A percentile compares a stretch with the other conserved stretches of the same genome.
These are phyloP conservation scores for Gaeumannomyces sp. DNA, from an alignment of 2,329 filamentous ascomycete species.

Conservation along the genomic window DNA sequence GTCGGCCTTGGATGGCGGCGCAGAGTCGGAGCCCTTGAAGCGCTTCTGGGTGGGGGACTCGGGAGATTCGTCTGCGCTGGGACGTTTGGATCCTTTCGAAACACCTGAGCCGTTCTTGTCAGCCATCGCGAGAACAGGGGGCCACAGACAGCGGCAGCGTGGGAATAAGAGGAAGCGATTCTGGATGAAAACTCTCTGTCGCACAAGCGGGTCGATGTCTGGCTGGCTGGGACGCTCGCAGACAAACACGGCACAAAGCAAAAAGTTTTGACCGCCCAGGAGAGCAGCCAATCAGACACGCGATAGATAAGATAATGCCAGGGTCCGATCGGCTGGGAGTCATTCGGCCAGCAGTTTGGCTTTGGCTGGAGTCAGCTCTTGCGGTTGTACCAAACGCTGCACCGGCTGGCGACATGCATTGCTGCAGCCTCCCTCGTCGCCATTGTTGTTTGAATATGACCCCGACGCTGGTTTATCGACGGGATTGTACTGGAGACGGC, in stretches of 20 bases:
- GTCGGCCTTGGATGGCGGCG: constrained; percentile 12
- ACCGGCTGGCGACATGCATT: not conserved
- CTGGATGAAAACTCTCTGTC: not conserved
- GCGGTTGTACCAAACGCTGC: not conserved
- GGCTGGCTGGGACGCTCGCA: not conserved
- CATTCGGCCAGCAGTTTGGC: not conserved
- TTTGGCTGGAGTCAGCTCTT: not conserved
- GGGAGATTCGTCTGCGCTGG: constrained; percentile 37
- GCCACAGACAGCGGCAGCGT: not conserved
- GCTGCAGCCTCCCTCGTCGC: not conserved
- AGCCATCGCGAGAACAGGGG: constrained; percentile 16
- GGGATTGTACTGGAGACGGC: too few species aligned
- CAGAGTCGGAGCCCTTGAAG: constrained; percentile 16
- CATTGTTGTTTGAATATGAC: not conserved
- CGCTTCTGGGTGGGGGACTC: constrained; percentile 26
- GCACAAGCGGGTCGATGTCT: not conserved
- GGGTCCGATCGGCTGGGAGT: not conserved
- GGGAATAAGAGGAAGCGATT: not conserved
- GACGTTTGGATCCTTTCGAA: constrained; percentile 34
- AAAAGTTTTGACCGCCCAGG: constrained; percentile 11
- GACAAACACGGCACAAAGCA: constrained; percentile 6
- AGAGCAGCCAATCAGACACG: constrained; percentile 1
- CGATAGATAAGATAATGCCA: constrained; percentile 5
- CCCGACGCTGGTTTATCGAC: too few species aligned
- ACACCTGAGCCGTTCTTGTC: constrained; percentile 24